A percentile compares a stretch with the other conserved stretches of the same genome.
phyloP scores from a whole-genome alignment of 2,329 filamentous ascomycete genomes.

The Pseudocercospora musae region DNA sequence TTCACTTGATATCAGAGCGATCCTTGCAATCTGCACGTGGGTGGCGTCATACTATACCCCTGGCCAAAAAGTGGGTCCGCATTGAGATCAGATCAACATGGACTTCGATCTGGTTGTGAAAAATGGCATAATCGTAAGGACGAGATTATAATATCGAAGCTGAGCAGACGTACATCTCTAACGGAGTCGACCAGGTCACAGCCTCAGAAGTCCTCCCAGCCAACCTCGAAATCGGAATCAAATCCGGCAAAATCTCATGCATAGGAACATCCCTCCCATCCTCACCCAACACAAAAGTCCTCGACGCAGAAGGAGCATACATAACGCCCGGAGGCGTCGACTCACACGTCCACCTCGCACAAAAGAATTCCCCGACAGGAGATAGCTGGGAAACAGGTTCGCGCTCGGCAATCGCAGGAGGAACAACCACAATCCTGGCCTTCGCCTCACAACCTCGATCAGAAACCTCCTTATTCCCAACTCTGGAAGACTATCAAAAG shows the following conservation, averaged over 20 bases:
- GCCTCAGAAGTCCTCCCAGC: slow-evolving; percentile 45
- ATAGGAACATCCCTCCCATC: slow-evolving; percentile 42
- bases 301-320: slow-evolving; percentile 47
- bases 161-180: background rate
- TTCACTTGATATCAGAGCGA: background rate
- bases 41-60: background rate
- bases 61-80: background rate
- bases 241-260: slow-evolving; percentile 45
- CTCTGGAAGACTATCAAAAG: slow-evolving; percentile 48
- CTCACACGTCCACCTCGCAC: slow-evolving; percentile 49
- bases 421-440: slow-evolving; percentile 57
- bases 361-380: slow-evolving; percentile 44
- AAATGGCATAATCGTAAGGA: slow-evolving; percentile 42
- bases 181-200: slow-evolving; percentile 40
- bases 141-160: too few species aligned
- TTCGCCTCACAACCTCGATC: slow-evolving; percentile 55
- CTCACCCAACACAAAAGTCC: slow-evolving; percentile 36
- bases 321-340: slow-evolving; percentile 50
- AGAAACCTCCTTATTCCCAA: slow-evolving; percentile 45
- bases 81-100: slow-evolving; percentile 17
- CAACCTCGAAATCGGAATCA: slow-evolving; percentile 48
- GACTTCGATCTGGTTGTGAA: slow-evolving; percentile 42
- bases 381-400: slow-evolving; percentile 51
- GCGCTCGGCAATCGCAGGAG: slow-evolving; percentile 55
- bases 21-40: background rate